Conservation (phyloP, 31 red algal genomes). For the Endocladia muricata region DNA sequence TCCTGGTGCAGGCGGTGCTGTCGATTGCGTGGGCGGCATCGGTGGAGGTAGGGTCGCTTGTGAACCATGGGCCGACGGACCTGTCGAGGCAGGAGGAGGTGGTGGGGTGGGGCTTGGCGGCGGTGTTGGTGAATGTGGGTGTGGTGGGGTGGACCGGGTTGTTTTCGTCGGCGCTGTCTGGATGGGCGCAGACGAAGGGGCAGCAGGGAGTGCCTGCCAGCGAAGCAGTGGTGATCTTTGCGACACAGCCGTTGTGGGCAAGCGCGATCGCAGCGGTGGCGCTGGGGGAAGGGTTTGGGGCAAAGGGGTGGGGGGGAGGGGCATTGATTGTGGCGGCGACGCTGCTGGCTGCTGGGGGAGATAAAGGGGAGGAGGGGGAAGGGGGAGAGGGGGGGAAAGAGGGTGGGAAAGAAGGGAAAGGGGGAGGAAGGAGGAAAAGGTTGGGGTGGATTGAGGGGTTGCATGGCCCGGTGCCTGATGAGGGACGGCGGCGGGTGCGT, state of each 20-base stretch:
- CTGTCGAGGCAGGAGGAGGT: slow-evolving; percentile 7
- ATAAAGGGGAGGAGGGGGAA: slow-evolving; percentile 8
- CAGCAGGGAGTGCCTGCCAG: slow-evolving; percentile 77
- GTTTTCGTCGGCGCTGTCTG: slow-evolving; percentile 78
- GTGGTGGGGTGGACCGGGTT: slow-evolving; percentile 90
- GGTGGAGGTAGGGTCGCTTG: slow-evolving; percentile 25
- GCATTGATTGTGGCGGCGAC: slow-evolving; percentile 73
- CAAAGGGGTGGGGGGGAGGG: slow-evolving; percentile 68
- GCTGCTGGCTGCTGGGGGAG: slow-evolving; percentile 39
- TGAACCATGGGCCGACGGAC: slow-evolving; percentile 28
- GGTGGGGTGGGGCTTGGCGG: slow-evolving; percentile 40
- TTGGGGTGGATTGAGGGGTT: too few relatives aligned
- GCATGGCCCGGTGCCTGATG: too few relatives aligned
- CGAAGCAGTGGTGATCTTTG: slow-evolving; percentile 89
- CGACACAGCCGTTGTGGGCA: slow-evolving; percentile 93
- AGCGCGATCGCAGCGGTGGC: slow-evolving; percentile 62
- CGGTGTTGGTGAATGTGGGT: slow-evolving; percentile 38
- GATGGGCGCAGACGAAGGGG: slow-evolving; percentile 85
- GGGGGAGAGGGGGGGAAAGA: too few relatives aligned
- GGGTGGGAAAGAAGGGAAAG: too few relatives aligned
- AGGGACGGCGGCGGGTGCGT: too few relatives aligned
- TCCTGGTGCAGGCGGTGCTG: slow-evolving; percentile 77
- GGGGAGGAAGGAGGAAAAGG: too few relatives aligned
- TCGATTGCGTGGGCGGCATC: slow-evolving; percentile 69
- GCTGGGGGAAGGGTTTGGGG: slow-evolving; percentile 80